Evolutionary conservation across 2,329 filamentous ascomycete species (phyloP), one percentile per base, ranked within the genome.

Genomic region (Microdochium paspali): DNA sequence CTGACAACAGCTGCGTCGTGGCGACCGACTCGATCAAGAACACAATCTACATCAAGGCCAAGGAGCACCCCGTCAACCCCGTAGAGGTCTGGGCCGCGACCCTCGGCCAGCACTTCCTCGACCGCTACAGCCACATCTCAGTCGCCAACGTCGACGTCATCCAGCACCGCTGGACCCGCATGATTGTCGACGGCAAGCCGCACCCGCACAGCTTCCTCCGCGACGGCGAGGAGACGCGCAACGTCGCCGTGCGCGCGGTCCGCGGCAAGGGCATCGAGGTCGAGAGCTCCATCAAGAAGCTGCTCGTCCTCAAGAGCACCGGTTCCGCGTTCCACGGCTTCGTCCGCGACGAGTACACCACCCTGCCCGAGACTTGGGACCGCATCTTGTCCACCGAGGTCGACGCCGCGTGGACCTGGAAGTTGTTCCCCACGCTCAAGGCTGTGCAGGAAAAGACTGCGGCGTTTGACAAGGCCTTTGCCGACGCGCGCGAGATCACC

Each of bases 11-110:
- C 59, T 87, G 94, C 54, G 82, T 98, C 50, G 91, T 98, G 51
- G 90, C 93, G 53, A 98, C 93, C 51, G 93, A 98, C 69, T 91
- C 90, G 24, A 95, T 97, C 72, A 98, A 98, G 75, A 95, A 98
- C 71, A 97, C 87, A 58, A 84, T 87, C 63, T 95, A 93, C 74
- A 90, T 98, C 70, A 85, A 88, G 62, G 91, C 93, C 61, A 96
- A 95, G 73, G 85, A 94, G 70, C 77, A 94, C 72, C 87, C 90
- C 28, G 86, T 98, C 58, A 89, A 84, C 57, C 90, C 93, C 15
- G 91, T 93, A 0, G 93, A 98, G 74, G 82, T 95, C 53, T 98
- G 88, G 66, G 91, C 87, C 55, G 80, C 84, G 59, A 85, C 87
- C 57, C 74, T 98, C 46, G 90, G 87, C 57, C 77, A 81, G 55